Base-by-base conservation (phyloP, 2,329 filamentous ascomycete genomes). In the Stylonectria norvegica region DNA sequence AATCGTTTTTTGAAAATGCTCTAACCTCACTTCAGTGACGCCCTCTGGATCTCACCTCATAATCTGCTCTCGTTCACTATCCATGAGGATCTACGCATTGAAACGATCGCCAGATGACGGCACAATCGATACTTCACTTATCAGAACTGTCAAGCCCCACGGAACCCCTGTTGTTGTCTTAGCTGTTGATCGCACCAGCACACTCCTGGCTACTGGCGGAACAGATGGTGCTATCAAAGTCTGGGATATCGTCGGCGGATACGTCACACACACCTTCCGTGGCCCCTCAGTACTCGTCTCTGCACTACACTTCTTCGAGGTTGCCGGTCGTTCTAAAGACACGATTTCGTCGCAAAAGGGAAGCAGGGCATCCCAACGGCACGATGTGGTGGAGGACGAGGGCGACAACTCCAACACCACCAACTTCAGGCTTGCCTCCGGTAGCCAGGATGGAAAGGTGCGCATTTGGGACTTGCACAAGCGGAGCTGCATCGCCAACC, bases 191-290 rank as follows among this genome's bases (percentile, higher is more conserved):
- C 76, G 80, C 38, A 95, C 90, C 1, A 86, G 90, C 57, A 95
- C 91, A 2, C 72, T 98, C 10, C 74, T 98, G 30, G 93, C 90
- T 12, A 97, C 91, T 12, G 93, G 94, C 48, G 88, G 87, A 34
- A 90, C 93, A 4, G 93, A 98, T 60, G 93, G 93, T 17, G 80
- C 86, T 1, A 87, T 97, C 56, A 98, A 98, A 65, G 84, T 98
- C 37, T 98, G 91, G 91, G 93, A 98, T 66, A 89, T 98, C 44
- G 74, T 76, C 35, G 88, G 84, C 31, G 93, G 93, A 16, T 97
- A 86, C 64, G 82, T 89, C 20, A 98, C 94, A 19, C 93, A 98
- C 65, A 95, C 89, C 1, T 95, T 98, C 65, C 86, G 91, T 53
- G 90, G 90, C 2, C 91, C 95, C 41, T 89, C 89, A 44, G 90